Evolutionary conservation across 305 asterid species (phyloP).

Genomic region (Solanum hybrid): DNA sequence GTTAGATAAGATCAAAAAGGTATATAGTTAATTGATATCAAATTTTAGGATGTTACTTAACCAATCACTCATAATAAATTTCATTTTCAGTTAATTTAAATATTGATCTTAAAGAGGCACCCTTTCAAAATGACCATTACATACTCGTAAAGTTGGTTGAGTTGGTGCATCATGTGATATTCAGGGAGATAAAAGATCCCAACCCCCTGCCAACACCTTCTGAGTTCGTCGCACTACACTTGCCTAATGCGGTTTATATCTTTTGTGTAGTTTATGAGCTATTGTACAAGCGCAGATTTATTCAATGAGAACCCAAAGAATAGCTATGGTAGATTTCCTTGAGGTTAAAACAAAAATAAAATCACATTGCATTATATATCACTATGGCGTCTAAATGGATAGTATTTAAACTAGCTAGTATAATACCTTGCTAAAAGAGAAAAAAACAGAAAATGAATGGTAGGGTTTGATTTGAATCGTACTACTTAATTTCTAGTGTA

Average conservation of each 20-base stretch:
- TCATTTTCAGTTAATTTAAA: neutral
- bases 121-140: neutral
- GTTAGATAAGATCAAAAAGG: neutral
- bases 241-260: neutral
- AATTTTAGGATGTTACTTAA: neutral
- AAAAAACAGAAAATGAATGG: too few species aligned
- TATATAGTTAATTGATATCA: neutral
- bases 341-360: too few species aligned
- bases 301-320: too few species aligned
- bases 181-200: neutral
- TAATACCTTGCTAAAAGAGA: too few species aligned
- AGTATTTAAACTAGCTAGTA: neutral
- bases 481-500: neutral
- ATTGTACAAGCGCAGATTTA: neutral
- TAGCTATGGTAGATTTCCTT: too few species aligned
- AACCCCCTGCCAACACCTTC: neutral
- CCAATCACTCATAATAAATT: neutral
- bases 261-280: neutral
- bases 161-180: neutral
- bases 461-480: neutral
- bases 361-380: neutral
- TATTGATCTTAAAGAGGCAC: neutral
- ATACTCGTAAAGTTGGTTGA: neutral
- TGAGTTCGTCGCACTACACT: neutral
- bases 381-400: neutral